Evolutionary conservation across 129 eudicot species (phyloP).

Genomic region (Pulicaria dysenterica): DNA sequence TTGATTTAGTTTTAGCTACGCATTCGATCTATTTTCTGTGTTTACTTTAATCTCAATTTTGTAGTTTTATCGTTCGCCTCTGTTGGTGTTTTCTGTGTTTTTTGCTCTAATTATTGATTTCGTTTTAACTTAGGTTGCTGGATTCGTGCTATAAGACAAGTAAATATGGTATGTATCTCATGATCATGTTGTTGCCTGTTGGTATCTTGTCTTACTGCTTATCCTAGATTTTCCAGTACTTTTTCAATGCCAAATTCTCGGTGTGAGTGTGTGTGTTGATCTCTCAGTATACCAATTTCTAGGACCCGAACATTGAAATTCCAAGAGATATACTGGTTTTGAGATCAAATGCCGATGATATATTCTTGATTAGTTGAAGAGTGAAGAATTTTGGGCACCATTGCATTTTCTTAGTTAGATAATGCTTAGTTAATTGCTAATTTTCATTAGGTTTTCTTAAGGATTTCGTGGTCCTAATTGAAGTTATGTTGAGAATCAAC

Average conservation of each 20-base stretch:
- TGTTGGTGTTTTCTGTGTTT: neutral
- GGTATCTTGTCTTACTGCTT: neutral
- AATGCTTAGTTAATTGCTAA: no score
- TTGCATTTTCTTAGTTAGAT: neutral
- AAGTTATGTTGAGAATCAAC: no score
- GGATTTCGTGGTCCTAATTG: no score
- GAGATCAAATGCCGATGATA: no score
- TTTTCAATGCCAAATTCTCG: no score
- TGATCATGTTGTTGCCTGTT: constrained; percentile 16
- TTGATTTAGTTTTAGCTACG: neutral
- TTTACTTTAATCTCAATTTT: neutral
- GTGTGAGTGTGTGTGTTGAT: no score
- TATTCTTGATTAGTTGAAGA: neutral
- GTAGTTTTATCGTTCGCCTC: neutral
- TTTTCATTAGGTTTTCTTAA: no score
- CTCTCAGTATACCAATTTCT: no score
- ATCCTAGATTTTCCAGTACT: neutral
- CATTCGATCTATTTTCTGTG: neutral
- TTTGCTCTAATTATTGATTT: constrained; percentile 12
- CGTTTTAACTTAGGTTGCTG: constrained; percentile 15
- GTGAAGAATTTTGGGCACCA: neutral
- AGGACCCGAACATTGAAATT: no score
- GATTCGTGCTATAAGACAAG: constrained; percentile 17
- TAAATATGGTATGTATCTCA: constrained; percentile 27
- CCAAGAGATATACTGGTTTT: no score